These are phyloP conservation scores for Kalaharituber pfeilii DNA, from an alignment of 2,329 filamentous ascomycete genomes.

Conservation along the genomic window DNA sequence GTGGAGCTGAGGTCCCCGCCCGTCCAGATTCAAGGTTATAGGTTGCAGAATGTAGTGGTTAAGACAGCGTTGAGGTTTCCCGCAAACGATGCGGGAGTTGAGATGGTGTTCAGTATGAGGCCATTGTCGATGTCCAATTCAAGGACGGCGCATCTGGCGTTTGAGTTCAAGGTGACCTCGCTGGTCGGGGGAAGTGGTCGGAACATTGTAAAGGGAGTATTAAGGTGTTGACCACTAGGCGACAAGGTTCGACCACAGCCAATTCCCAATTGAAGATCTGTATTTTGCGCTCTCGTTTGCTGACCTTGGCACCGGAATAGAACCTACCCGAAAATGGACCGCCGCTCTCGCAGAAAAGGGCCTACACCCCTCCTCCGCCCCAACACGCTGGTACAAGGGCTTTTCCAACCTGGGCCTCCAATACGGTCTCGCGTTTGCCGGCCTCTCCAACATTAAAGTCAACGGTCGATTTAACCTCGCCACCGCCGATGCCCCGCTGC, in stretches of 20 bases:
- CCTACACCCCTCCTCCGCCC: not conserved
- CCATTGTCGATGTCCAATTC: not conserved
- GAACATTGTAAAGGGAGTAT: not conserved
- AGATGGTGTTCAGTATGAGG: not conserved
- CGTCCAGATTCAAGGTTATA: not conserved
- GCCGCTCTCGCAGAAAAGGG: not conserved
- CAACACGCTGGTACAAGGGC: constrained; percentile 2
- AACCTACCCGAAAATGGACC: not conserved
- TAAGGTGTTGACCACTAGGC: not conserved
- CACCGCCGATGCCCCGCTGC: not conserved
- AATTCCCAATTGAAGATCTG: not conserved
- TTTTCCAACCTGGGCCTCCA: constrained; percentile 4
- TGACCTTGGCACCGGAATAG: not conserved
- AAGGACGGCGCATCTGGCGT: not conserved
- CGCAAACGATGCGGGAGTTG: not conserved
- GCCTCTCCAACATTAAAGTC: constrained; percentile 1
- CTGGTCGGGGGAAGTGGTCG: not conserved
- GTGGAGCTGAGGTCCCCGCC: not conserved
- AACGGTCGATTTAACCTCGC: constrained; percentile 1
- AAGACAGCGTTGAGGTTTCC: not conserved
- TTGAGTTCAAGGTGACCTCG: not conserved
- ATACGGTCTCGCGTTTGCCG: constrained; percentile 6
- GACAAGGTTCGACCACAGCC: too few species aligned
- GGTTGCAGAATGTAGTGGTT: not conserved
- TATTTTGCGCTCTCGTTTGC: not conserved